Base-by-base conservation (phyloP, 1,284 basidiomycete genomes). In the Ustilago vetiveriae region DNA sequence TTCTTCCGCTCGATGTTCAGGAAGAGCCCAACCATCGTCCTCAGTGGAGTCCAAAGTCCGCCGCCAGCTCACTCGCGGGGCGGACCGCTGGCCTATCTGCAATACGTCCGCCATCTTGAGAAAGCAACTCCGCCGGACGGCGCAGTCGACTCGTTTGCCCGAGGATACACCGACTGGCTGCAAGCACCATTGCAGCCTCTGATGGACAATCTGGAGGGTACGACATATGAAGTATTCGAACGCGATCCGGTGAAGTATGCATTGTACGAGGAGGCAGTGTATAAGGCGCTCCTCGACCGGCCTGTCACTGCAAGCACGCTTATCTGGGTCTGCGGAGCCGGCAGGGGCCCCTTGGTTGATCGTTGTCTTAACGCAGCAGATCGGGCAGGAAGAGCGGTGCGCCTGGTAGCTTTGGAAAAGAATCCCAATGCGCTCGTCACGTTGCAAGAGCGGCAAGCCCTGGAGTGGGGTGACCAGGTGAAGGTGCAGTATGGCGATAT, bases 171-270 rank as follows among this genome's bases (percentile, higher is more conserved):
- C 74, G 96, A 99, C 82, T 97, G 89, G 83, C 84, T 99, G 21
- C 96, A 99, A 83, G 92, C 92, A 9, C 96, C 96, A 0, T 84
- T 99, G 52, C 82, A 95, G 90, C 96, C 96, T 10, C 83, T 99
- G 75, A 94, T 96, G 90, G 94, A 98, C 81, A 94, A 99, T 81
- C 84, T 99, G 56, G 92, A 92, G 78, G 94, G 92, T 74, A 87
- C 90, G 54, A 98, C 94, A 7, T 99, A 99, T 82, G 92, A 98
- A 79, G 93, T 92, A 7, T 99, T 99, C 76, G 96, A 99, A 81
- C 89, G 92, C 77, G 96, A 98, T 84, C 94, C 96, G 0, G 89
- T 98, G 69, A 98, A 99, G 83, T 99, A 99, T 80, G 83, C 87
- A 46, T 89, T 92, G 72, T 99, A 98, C 82, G 96, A 98, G 84